Evolutionary conservation across 2,329 filamentous ascomycete genomes (phyloP).

Genomic region (Aureobasidium sp.): DNA sequence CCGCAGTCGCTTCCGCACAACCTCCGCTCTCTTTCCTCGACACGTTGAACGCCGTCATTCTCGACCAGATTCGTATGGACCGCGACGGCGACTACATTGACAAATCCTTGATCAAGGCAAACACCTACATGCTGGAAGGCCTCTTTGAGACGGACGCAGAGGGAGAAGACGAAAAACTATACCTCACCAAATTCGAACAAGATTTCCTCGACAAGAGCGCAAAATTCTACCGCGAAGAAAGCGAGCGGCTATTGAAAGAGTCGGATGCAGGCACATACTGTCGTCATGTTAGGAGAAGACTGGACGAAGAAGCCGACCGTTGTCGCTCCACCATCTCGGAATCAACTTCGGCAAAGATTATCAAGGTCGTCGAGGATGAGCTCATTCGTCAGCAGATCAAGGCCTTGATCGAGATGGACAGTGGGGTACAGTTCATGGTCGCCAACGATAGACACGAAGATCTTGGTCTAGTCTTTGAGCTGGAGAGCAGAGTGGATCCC

Average conservation of each 20-base stretch:
- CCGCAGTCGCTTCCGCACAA: slow-evolving; percentile 35
- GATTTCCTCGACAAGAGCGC: slow-evolving; percentile 65
- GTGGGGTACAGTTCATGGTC: slow-evolving; percentile 81
- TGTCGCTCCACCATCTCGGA: slow-evolving; percentile 75
- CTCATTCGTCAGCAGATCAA: slow-evolving; percentile 70
- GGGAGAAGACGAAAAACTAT: slow-evolving; percentile 71
- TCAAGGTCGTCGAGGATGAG: slow-evolving; percentile 69
- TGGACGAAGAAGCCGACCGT: slow-evolving; percentile 74
- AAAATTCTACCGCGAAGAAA: slow-evolving; percentile 70
- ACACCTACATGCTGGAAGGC: slow-evolving; percentile 81
- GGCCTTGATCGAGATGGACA: slow-evolving; percentile 81
- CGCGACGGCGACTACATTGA: slow-evolving; percentile 85
- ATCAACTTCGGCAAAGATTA: slow-evolving; percentile 65
- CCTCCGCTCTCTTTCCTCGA: slow-evolving; percentile 55
- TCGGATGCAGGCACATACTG: slow-evolving; percentile 79
- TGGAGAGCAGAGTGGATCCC: slow-evolving; percentile 70
- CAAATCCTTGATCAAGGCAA: slow-evolving; percentile 71
- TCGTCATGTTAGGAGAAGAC: slow-evolving; percentile 62
- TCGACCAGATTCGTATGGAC: slow-evolving; percentile 91
- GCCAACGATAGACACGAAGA: slow-evolving; percentile 79
- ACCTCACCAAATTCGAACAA: slow-evolving; percentile 74
- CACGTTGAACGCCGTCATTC: slow-evolving; percentile 71
- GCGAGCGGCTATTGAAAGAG: slow-evolving; percentile 64
- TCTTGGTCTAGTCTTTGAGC: slow-evolving; percentile 69
- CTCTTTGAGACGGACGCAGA: slow-evolving; percentile 79